These are phyloP conservation scores for Gilbertella persicaria DNA, from an alignment of 371 early-diverging fungal species.

Conservation along the genomic window DNA sequence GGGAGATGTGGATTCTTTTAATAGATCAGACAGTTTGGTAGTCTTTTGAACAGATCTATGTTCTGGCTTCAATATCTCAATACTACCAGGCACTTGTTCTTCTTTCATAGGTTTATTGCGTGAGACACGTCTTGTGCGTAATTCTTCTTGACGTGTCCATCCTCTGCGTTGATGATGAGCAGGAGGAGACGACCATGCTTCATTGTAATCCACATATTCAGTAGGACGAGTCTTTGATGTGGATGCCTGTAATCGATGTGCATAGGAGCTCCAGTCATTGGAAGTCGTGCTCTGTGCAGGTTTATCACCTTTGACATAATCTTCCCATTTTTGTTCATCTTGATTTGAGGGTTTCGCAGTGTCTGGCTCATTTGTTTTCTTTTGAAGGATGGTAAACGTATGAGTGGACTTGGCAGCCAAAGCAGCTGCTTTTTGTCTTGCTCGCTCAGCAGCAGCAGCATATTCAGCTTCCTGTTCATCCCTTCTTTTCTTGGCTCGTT, in stretches of 20 bases:
- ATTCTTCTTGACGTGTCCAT: constrained; percentile 12
- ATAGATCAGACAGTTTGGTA: constrained; percentile 6
- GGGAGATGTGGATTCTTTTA: constrained; percentile 22
- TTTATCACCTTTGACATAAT: constrained; percentile 14
- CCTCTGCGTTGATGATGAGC: constrained; percentile 7
- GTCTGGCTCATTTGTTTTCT: constrained; percentile 1
- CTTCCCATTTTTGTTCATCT: constrained; percentile 28
- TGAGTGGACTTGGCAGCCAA: constrained; percentile 18
- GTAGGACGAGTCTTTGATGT: constrained; percentile 5
- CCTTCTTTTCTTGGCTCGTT: constrained; percentile 49
- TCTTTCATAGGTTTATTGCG: neutral
- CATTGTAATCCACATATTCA: neutral
- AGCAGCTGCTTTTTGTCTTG: constrained; percentile 45
- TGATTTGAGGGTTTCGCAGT: constrained; percentile 1
- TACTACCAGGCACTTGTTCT: neutral
- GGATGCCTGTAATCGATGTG: constrained; percentile 12
- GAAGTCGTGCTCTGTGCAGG: neutral
- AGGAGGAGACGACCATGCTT: constrained; percentile 2
- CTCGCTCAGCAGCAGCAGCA: constrained; percentile 46
- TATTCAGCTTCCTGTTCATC: constrained; percentile 52
- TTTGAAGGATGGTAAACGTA: neutral
- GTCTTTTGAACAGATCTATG: constrained; percentile 4
- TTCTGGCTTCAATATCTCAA: neutral
- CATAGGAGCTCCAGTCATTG: constrained; percentile 23
- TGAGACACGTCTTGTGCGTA: neutral